Evolutionary conservation across 495 filamentous ascomycete species (phyloP).

Genomic region (Amniculicola lignicola): DNA sequence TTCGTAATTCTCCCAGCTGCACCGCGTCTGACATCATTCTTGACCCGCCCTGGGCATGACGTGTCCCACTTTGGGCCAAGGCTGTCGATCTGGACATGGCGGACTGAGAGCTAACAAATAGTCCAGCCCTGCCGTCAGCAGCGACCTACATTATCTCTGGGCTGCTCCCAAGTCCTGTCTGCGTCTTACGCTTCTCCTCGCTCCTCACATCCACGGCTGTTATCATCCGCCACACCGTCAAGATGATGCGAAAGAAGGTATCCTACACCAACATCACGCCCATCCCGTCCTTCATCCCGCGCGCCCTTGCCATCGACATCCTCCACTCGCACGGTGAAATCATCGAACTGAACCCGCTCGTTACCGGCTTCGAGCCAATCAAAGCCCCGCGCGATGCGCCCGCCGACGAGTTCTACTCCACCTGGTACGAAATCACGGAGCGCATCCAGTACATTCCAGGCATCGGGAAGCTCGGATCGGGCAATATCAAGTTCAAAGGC

Average conservation of each 20-base stretch:
- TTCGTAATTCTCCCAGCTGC: background rate
- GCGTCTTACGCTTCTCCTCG: background rate
- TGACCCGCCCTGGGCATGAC: slow-evolving; percentile 10
- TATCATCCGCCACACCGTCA: slow-evolving; percentile 6
- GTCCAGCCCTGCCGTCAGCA: background rate
- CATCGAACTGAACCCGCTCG: slow-evolving; percentile 42
- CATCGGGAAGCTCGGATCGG: slow-evolving; percentile 36
- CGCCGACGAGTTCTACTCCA: slow-evolving; percentile 40
- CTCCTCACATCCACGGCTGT: background rate
- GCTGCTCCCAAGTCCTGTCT: background rate
- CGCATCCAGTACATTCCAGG: slow-evolving; percentile 40
- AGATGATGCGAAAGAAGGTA: slow-evolving; percentile 37
- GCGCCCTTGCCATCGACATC: slow-evolving; percentile 43
- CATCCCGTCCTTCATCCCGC: slow-evolving; percentile 40
- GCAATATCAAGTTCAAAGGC: slow-evolving; percentile 42
- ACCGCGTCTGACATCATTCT: background rate
- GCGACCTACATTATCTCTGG: background rate
- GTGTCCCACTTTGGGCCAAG: slow-evolving; percentile 8
- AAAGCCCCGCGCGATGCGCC: slow-evolving; percentile 41
- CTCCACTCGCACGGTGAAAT: slow-evolving; percentile 42
- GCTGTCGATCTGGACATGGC: slow-evolving; percentile 5
- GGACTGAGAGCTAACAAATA: background rate
- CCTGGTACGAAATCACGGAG: slow-evolving; percentile 43
- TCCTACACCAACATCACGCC: slow-evolving; percentile 44
- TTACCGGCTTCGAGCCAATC: slow-evolving; percentile 35